Conservation (phyloP, 257 asterid species). For the Schizonepeta tenuifolia region DNA sequence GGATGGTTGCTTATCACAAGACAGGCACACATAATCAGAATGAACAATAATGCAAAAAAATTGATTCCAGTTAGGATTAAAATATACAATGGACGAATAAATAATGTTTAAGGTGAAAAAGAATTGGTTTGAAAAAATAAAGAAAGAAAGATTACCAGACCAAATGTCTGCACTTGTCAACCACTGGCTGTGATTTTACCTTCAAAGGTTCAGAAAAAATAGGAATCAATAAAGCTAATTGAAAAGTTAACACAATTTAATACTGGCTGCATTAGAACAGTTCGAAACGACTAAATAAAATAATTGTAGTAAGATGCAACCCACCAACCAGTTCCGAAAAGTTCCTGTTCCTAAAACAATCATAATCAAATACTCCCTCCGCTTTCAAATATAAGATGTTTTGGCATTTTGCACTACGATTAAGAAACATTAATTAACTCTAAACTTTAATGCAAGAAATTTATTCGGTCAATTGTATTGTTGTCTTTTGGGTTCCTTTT, state of each 20-base stretch:
- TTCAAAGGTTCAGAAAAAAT: slow-evolving; percentile 38
- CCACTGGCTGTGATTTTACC: slow-evolving; percentile 94
- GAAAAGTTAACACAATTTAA: slow-evolving; percentile 13
- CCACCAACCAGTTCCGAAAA: slow-evolving; percentile 3
- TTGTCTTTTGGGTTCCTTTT: too few species aligned
- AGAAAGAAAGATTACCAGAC: slow-evolving; percentile 69
- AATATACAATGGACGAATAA: not conserved
- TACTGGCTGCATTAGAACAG: slow-evolving; percentile 6
- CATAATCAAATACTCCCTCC: too few species aligned
- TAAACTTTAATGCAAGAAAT: too few species aligned
- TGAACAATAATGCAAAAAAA: slow-evolving; percentile 12
- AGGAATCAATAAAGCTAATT: slow-evolving; percentile 24
- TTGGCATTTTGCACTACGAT: too few species aligned
- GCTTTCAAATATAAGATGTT: too few species aligned
- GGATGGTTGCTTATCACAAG: slow-evolving; percentile 2
- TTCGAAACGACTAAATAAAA: slow-evolving; percentile 25
- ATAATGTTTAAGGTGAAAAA: not conserved
- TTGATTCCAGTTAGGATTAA: not conserved
- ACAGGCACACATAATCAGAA: slow-evolving; percentile 7
- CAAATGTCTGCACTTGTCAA: slow-evolving; percentile 77
- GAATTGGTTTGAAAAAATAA: slow-evolving; percentile 15
- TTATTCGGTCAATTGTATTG: too few species aligned
- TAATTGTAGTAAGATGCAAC: slow-evolving; percentile 14
- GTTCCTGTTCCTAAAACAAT: slow-evolving; percentile 11
- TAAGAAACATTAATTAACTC: too few species aligned